Percentiles rank a stretch among this genome's conserved stretches.
Conservation (phyloP, 1,139 yeast species). For the Debaryomyces sp. region DNA sequence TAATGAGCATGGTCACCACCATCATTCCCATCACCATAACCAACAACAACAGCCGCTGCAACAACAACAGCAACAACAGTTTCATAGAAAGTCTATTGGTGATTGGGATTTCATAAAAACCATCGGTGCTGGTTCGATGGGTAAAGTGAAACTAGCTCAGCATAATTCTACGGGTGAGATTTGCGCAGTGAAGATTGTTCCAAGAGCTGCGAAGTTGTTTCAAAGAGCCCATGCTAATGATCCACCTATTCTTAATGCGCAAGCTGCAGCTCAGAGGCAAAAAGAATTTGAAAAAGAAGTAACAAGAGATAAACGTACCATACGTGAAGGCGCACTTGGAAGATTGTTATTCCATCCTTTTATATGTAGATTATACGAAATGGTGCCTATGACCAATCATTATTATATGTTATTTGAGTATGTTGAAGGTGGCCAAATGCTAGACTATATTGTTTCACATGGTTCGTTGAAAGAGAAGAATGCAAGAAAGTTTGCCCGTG, state of each 20-base stretch:
- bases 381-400: constrained; percentile 95
- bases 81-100: constrained; percentile 87
- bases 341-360: constrained; percentile 88
- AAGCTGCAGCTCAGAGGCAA: constrained; percentile 61
- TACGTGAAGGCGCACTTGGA: constrained; percentile 94
- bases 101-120: constrained; percentile 97
- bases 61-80: constrained; percentile 45
- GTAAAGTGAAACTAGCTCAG: constrained; percentile 92
- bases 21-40: constrained; percentile 8
- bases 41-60: constrained; percentile 13
- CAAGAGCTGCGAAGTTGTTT: constrained; percentile 75
- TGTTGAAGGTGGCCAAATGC: constrained; percentile 96
- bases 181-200: constrained; percentile 85
- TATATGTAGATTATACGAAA: constrained; percentile 89
- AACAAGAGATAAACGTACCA: constrained; percentile 88
- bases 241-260: constrained; percentile 59
- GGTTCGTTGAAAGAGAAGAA: constrained; percentile 93
- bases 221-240: constrained; percentile 77
- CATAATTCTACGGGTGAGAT: constrained; percentile 80
- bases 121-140: constrained; percentile 99
- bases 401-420: constrained; percentile 97
- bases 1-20: constrained; percentile 3
- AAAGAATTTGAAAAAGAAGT: constrained; percentile 85
- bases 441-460: constrained; percentile 95
- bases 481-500: constrained; percentile 93